Evolutionary conservation across 1,139 yeast genomes (phyloP).

Genomic region (Taphrina confusa): DNA sequence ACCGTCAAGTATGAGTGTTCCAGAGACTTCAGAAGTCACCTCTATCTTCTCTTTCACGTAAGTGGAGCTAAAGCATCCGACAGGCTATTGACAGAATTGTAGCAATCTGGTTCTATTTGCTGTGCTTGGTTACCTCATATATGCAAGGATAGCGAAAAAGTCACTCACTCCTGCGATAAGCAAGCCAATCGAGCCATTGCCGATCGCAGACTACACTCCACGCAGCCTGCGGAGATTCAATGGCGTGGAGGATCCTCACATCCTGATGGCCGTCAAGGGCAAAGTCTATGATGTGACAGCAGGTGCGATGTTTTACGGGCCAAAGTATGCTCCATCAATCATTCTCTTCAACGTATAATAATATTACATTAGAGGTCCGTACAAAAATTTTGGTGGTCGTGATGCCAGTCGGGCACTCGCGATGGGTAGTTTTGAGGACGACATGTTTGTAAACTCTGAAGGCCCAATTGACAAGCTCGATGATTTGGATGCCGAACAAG

Average conservation of each 20-base stretch:
- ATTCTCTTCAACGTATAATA: neutral
- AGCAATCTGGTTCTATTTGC: constrained; percentile 16
- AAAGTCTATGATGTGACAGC: constrained; percentile 80
- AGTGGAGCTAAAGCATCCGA: too few species aligned
- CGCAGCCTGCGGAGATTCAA: constrained; percentile 68
- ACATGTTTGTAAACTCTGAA: constrained; percentile 48
- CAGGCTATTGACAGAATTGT: too few species aligned
- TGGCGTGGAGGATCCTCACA: constrained; percentile 73
- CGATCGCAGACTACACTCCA: constrained; percentile 82
- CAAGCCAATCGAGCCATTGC: constrained; percentile 55
- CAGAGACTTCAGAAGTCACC: constrained; percentile 1
- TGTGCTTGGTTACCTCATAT: constrained; percentile 18
- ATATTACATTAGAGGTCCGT: constrained; percentile 29
- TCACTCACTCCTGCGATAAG: constrained; percentile 5
- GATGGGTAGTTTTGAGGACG: constrained; percentile 76
- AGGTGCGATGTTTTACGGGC: constrained; percentile 89
- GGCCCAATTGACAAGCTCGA: constrained; percentile 68
- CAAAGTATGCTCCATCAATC: constrained; percentile 53
- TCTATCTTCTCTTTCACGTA: constrained; percentile 23
- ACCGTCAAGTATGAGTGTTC: too few species aligned
- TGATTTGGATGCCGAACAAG: constrained; percentile 64
- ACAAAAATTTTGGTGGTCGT: constrained; percentile 81
- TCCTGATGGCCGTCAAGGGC: constrained; percentile 80
- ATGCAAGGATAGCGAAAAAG: constrained; percentile 31
- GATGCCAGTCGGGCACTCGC: constrained; percentile 97